These are phyloP conservation scores for Blastomyces parvus DNA, from an alignment of 2,329 filamentous ascomycete genomes.

Conservation along the genomic window DNA sequence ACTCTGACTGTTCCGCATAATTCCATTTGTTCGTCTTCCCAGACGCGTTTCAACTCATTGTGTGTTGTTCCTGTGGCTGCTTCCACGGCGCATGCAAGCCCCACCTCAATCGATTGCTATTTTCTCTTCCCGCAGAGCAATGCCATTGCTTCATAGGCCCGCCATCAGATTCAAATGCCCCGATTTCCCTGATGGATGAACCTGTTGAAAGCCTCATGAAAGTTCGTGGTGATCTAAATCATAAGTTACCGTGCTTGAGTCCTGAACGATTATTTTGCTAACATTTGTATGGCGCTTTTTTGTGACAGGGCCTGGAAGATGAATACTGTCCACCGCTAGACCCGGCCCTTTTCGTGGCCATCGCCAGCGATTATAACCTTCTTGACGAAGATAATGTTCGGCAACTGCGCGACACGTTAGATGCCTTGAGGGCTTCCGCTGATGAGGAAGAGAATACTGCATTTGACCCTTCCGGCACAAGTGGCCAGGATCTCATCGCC, in stretches of 20 bases:
- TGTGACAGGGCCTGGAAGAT: slow-evolving; percentile 43
- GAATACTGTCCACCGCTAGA: slow-evolving; percentile 69
- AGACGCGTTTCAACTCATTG: not conserved
- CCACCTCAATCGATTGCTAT: not conserved
- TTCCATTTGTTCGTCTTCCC: not conserved
- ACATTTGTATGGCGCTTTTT: not conserved
- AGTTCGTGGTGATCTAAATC: not conserved
- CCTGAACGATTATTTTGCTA: not conserved
- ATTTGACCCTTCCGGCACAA: slow-evolving; percentile 69
- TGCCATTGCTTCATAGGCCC: not conserved
- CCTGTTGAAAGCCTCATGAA: slow-evolving; percentile 6
- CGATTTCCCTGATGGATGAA: slow-evolving; percentile 7
- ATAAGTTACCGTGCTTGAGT: not conserved
- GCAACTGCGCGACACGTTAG: slow-evolving; percentile 50
- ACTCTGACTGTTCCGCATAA: too few species aligned
- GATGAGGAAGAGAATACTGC: slow-evolving; percentile 57
- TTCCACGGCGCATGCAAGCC: not conserved
- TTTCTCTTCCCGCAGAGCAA: not conserved
- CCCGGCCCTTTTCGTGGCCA: slow-evolving; percentile 64
- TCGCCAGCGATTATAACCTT: slow-evolving; percentile 65
- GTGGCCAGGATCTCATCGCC: slow-evolving; percentile 31
- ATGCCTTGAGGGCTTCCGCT: slow-evolving; percentile 57
- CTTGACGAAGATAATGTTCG: slow-evolving; percentile 41
- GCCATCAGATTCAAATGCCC: not conserved
- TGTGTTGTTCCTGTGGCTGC: not conserved